A percentile compares a stretch with the other conserved stretches of the same genome.
These are phyloP conservation scores for Euclidium syriacum DNA, from an alignment of 345 rosid genomes.

Conservation along the genomic window DNA sequence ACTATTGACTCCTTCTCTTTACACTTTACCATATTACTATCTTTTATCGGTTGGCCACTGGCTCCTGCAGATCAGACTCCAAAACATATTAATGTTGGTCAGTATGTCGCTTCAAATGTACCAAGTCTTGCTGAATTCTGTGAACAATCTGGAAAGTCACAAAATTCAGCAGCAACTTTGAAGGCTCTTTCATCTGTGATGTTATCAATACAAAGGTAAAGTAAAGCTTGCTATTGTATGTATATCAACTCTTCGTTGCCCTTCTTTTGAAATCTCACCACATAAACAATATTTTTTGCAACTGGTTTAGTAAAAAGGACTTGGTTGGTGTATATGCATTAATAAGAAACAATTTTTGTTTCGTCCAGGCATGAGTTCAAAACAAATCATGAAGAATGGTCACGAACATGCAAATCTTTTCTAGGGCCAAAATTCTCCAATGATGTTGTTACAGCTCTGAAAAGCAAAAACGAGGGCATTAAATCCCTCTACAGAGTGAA, in stretches of 20 bases:
- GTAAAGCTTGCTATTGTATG: neutral
- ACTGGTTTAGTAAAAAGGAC: neutral
- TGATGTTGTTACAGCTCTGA: constrained; percentile 51
- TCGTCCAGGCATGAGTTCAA: constrained; percentile 73
- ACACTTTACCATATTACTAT: neutral
- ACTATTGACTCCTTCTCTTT: neutral
- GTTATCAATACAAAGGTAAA: constrained; percentile 73
- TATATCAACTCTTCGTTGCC: neutral
- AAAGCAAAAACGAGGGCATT: constrained; percentile 43
- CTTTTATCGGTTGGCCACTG: constrained; percentile 7
- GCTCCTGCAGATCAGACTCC: constrained; percentile 62
- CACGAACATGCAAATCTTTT: constrained; percentile 63
- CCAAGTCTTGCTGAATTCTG: constrained; percentile 58
- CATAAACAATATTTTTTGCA: neutral
- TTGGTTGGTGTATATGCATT: neutral
- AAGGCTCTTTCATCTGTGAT: constrained; percentile 73
- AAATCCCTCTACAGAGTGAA: constrained; percentile 65
- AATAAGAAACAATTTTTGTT: neutral
- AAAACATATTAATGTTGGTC: constrained; percentile 57
- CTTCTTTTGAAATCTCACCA: neutral
- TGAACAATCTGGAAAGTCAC: constrained; percentile 43
- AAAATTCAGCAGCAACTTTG: constrained; percentile 47
- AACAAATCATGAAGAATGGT: constrained; percentile 88
- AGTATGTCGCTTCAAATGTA: constrained; percentile 59
- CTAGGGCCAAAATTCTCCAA: constrained; percentile 54